These are phyloP conservation scores for Pythium scleroteichum DNA, from an alignment of 352 stramenopile genomes.

Conservation along the genomic window DNA sequence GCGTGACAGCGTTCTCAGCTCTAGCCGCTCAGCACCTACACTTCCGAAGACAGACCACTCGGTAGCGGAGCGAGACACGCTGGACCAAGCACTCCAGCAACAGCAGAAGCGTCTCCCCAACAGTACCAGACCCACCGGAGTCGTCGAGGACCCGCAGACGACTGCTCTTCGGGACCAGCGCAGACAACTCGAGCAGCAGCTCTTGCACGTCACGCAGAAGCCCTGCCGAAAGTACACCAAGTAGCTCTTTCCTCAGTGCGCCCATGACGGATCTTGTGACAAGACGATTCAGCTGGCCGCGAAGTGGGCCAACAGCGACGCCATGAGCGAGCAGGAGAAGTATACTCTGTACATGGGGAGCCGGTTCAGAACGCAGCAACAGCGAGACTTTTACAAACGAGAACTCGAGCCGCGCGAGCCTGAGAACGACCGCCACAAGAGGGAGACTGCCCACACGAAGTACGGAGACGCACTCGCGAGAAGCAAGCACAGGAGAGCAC, in stretches of 20 bases:
- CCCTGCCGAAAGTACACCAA: slow-evolving; percentile 74
- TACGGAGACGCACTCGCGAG: slow-evolving; percentile 65
- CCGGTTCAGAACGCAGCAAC: slow-evolving; percentile 54
- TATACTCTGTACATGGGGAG: slow-evolving; percentile 59
- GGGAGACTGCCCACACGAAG: slow-evolving; percentile 57
- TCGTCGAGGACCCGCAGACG: slow-evolving; percentile 24
- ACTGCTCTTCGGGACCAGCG: slow-evolving; percentile 34
- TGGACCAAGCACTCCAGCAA: slow-evolving; percentile 8
- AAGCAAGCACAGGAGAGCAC: slow-evolving; percentile 56
- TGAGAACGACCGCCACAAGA: slow-evolving; percentile 47
- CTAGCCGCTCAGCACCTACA: slow-evolving; percentile 23
- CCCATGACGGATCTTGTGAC: slow-evolving; percentile 27
- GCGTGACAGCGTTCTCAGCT: slow-evolving; percentile 27
- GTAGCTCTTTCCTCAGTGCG: slow-evolving; percentile 36
- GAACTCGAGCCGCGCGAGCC: slow-evolving; percentile 48
- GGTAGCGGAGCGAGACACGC: slow-evolving; percentile 3
- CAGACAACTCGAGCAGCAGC: slow-evolving; percentile 43
- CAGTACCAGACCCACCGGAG: neutral
- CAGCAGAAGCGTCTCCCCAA: neutral
- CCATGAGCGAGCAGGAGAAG: slow-evolving; percentile 38
- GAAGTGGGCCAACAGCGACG: slow-evolving; percentile 43
- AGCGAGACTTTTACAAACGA: slow-evolving; percentile 65
- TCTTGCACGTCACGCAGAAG: slow-evolving; percentile 65
- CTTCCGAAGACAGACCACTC: neutral
- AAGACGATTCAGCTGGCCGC: slow-evolving; percentile 42